phyloP scores from a whole-genome alignment of 495 filamentous ascomycete genomes.

The Entonaema liquescens region DNA sequence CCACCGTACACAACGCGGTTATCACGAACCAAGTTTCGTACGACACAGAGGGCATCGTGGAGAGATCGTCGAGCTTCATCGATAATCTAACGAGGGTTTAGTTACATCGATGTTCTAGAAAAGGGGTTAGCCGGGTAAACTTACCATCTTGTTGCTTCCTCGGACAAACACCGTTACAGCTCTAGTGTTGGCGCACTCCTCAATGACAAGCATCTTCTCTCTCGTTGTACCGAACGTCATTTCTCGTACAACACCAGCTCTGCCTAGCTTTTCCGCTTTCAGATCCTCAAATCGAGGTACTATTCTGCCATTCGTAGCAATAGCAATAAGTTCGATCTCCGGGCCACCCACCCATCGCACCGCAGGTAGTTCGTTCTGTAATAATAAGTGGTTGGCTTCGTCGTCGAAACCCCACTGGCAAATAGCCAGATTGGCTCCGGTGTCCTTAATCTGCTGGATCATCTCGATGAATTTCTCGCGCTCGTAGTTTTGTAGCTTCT shows the following conservation, averaged over 20 bases:
- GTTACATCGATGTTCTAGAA: conserved; percentile 7
- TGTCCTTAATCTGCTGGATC: conserved; percentile 97
- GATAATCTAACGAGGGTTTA: conserved; percentile 75
- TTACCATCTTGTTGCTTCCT: conserved; percentile 99
- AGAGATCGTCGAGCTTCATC: conserved; percentile 98
- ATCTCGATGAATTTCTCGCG: conserved; percentile 96
- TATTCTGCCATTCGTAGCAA: conserved; percentile 96
- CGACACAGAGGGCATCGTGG: conserved; percentile 97
- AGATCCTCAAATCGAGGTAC: conserved; percentile 98
- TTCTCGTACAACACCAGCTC: conserved; percentile 88
- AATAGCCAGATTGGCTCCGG: conserved; percentile 96
- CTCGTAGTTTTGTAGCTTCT: conserved; percentile 94
- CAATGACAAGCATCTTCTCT: conserved; percentile 99
- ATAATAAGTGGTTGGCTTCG: conserved; percentile 95
- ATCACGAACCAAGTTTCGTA: conserved; percentile 93
- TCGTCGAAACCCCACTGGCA: conserved; percentile 99
- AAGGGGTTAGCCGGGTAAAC: conserved; percentile 20
- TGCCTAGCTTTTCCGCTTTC: conserved; percentile 86
- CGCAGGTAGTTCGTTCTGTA: conserved; percentile 94
- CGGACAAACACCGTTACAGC: conserved; percentile 96
- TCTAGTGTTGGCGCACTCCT: conserved; percentile 97
- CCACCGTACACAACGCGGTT: conserved; percentile 99
- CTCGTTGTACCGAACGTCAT: conserved; percentile 96
- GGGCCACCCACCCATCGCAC: conserved; percentile 98
- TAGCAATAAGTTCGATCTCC: conserved; percentile 98